Conservation (phyloP, 257 asterid species). For the Mitragyna speciosa region DNA sequence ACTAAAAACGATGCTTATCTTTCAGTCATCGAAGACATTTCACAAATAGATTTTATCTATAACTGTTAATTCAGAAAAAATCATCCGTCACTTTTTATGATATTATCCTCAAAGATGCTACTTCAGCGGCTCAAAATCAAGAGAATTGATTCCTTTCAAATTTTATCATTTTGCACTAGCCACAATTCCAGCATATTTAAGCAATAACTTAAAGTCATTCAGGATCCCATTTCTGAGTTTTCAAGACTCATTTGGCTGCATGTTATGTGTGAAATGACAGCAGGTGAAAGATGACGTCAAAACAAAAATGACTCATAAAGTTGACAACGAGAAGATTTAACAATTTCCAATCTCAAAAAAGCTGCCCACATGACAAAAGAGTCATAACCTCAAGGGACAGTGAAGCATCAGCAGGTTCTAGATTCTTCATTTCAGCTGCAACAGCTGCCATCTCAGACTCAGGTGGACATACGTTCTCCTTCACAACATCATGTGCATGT, state of each 20-base stretch:
- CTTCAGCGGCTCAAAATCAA: background rate
- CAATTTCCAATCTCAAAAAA: slow-evolving; percentile 19
- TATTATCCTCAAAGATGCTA: background rate
- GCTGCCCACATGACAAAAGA: background rate
- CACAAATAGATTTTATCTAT: background rate
- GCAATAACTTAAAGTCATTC: background rate
- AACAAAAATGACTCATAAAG: background rate
- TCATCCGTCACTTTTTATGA: background rate
- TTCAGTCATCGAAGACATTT: background rate
- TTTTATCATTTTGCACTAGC: background rate
- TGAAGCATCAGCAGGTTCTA: slow-evolving; percentile 39
- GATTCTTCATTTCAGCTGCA: slow-evolving; percentile 43
- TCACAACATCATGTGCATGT: slow-evolving; percentile 38
- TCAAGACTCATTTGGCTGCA: background rate
- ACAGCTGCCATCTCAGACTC: slow-evolving; percentile 42
- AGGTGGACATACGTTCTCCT: slow-evolving; percentile 34
- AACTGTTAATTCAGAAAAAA: background rate
- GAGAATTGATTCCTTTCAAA: background rate
- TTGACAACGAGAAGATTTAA: background rate
- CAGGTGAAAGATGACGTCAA: background rate
- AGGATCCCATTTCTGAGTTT: background rate
- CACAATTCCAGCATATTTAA: background rate
- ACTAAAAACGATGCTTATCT: background rate
- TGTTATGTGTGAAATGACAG: background rate
- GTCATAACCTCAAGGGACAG: slow-evolving; percentile 52